phyloP scores from a whole-genome alignment of 176 grass and related monocot genomes.

The Cenchrus americanus region DNA sequence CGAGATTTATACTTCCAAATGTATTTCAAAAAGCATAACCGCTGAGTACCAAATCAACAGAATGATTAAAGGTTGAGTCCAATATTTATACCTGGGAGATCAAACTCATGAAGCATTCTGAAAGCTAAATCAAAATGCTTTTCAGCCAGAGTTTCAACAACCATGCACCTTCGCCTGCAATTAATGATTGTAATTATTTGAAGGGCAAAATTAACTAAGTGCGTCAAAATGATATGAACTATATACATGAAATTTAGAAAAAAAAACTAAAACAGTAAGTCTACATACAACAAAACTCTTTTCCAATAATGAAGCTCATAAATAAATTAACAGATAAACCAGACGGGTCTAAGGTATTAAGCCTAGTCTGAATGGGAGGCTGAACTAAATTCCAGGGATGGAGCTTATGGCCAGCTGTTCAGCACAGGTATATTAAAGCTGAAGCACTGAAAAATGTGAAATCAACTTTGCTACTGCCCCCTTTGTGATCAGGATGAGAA shows the following conservation, averaged over 20 bases:
- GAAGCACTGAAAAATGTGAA: slow-evolving; percentile 21
- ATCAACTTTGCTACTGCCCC: neutral
- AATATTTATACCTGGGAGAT: slow-evolving; percentile 74
- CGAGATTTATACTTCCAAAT: slow-evolving; percentile 5
- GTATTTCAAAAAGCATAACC: slow-evolving; percentile 23
- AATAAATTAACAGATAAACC: slow-evolving; percentile 10
- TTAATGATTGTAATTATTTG: slow-evolving; percentile 21
- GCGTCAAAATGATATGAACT: neutral
- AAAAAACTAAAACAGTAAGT: slow-evolving; percentile 8
- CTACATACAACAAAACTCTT: slow-evolving; percentile 9
- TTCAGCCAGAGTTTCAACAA: slow-evolving; percentile 90
- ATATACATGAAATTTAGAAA: slow-evolving; percentile 11
- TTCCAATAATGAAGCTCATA: neutral
- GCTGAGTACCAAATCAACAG: slow-evolving; percentile 18
- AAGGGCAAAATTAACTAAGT: neutral
- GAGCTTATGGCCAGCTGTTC: neutral
- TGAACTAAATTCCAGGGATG: neutral
- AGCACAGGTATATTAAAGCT: neutral
- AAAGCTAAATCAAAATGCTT: slow-evolving; percentile 98
- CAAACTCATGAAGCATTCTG: slow-evolving; percentile 86
- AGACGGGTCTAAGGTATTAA: neutral
- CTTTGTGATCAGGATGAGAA: too few species aligned
- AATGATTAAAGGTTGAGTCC: slow-evolving; percentile 33
- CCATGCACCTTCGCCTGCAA: slow-evolving; percentile 85
- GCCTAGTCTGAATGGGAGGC: neutral